Conservation (phyloP, 768 basidiomycete genomes). For the Candolleomyces efflorescens region DNA sequence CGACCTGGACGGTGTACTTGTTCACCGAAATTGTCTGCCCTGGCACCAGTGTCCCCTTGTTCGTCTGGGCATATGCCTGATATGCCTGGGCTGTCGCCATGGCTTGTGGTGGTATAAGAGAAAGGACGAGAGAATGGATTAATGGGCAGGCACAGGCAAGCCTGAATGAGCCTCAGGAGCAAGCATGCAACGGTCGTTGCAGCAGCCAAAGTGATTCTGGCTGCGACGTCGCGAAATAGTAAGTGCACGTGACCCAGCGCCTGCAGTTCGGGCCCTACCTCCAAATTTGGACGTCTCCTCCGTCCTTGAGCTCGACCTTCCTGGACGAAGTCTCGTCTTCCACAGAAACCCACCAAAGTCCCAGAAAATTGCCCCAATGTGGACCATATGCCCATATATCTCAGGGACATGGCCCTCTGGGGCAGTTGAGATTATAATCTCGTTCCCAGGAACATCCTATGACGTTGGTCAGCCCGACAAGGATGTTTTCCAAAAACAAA, state of each 20-base stretch:
- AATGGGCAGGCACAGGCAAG: slow-evolving; percentile 1
- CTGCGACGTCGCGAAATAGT: slow-evolving; percentile 17
- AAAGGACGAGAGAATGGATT: not conserved
- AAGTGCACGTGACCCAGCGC: slow-evolving; percentile 18
- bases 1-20: slow-evolving; percentile 86
- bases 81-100: slow-evolving; percentile 53
- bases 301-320: not conserved
- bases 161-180: slow-evolving; percentile 4
- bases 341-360: too few relatives aligned
- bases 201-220: not conserved
- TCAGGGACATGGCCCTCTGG: too few relatives aligned
- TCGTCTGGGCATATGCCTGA: slow-evolving; percentile 42
- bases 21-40: slow-evolving; percentile 91
- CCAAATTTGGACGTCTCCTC: not conserved
- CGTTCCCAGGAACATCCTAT: too few relatives aligned
- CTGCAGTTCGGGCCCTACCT: not conserved
- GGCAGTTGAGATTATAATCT: too few relatives aligned
- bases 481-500: too few relatives aligned
- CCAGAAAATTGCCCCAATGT: too few relatives aligned
- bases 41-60: slow-evolving; percentile 67
- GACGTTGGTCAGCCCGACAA: too few relatives aligned
- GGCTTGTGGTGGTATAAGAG: slow-evolving; percentile 3
- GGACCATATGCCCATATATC: too few relatives aligned
- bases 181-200: slow-evolving; percentile 3
- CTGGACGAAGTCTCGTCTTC: not conserved